A percentile compares a stretch with the other conserved stretches of the same genome.
Conservation (phyloP, 2,329 filamentous ascomycete species). For the Chaetomium strumarium region DNA sequence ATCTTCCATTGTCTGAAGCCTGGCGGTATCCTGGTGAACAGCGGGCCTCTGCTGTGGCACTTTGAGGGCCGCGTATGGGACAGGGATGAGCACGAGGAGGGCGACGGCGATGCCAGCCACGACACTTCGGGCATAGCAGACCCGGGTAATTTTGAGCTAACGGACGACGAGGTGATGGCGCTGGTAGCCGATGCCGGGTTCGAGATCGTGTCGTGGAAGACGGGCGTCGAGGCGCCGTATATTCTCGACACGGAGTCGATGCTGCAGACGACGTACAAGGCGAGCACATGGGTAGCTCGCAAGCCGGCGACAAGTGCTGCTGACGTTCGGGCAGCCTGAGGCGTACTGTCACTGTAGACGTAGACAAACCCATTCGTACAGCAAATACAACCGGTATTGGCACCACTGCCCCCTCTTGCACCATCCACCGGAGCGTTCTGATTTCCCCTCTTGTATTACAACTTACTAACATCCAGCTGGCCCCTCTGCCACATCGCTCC, state of each 20-base stretch:
- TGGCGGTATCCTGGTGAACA: conserved; percentile 79
- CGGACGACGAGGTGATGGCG: conserved; percentile 77
- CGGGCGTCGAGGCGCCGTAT: conserved; percentile 67
- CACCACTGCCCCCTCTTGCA: neutral
- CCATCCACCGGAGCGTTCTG: too few relatives aligned
- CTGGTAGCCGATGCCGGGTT: conserved; percentile 75
- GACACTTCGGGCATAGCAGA: conserved; percentile 69
- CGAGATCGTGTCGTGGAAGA: conserved; percentile 57
- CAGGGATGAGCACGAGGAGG: conserved; percentile 47
- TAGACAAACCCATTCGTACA: neutral
- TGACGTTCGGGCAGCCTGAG: neutral
- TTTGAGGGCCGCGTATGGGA: conserved; percentile 71
- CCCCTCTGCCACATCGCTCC: conserved; percentile 51
- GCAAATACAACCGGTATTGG: neutral
- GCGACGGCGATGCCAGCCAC: conserved; percentile 45
- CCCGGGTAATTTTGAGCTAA: conserved; percentile 83
- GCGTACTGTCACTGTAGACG: neutral
- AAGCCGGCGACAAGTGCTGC: conserved; percentile 45
- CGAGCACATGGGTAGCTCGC: conserved; percentile 78
- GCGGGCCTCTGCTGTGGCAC: conserved; percentile 92
- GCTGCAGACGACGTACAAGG: conserved; percentile 75
- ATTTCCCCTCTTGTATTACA: too few relatives aligned
- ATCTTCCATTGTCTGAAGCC: conserved; percentile 70
- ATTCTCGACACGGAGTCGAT: conserved; percentile 82
- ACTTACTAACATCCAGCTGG: conserved; percentile 37